Base-by-base conservation (phyloP, 202 grass and related monocot species). In the Alloteropsis angusta region DNA sequence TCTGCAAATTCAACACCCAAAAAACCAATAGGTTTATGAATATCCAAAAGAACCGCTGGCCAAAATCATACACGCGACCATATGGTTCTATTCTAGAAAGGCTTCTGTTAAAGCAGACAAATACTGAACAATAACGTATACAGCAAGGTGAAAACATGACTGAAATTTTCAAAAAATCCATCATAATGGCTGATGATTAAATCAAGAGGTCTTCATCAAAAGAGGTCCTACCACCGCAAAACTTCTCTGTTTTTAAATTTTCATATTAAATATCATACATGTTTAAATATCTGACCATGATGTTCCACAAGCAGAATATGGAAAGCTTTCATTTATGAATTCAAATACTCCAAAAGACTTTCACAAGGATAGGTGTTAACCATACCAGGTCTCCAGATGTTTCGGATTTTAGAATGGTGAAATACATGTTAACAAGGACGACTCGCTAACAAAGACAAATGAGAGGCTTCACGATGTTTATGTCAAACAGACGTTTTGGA, bases 251-350 rank as follows among this genome's bases (percentile, higher is more conserved):
- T 43, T 21, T 36, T 14, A 14, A 57, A 26, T 30, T 75, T 28
- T 12, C 38, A 6, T 12, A 66, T 21, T 22, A 47, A 82, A 46
- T 23, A 43, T n/a, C 46, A 15, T 66, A 30, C 0, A 14, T 6
- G 5, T 82, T 57, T 43, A 36, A 70, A 49, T 77, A 23, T 37
- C 21, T 71, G 56, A 25, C 0, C 22, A 68, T 46, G 4, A 69
- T 44, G 25, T 56, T 68, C 37, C 36, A 57, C 55, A 21, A 69
- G 13, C 60, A 26, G 19, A 67, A 55, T 28, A 79, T n/a, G 7
- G 18, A 78, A 78, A 78, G 1, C 2, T 38, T 71, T 82, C 28
- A 7, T 48, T 77, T 86, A 68, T 71, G 49, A 42, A 42, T n/a
- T 70, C 1, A 65, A 76, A 77, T 71, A 15, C 18, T 56, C 5